These are phyloP conservation scores for Tarenaya hassleriana DNA, from an alignment of 345 rosid species.

Conservation along the genomic window DNA sequence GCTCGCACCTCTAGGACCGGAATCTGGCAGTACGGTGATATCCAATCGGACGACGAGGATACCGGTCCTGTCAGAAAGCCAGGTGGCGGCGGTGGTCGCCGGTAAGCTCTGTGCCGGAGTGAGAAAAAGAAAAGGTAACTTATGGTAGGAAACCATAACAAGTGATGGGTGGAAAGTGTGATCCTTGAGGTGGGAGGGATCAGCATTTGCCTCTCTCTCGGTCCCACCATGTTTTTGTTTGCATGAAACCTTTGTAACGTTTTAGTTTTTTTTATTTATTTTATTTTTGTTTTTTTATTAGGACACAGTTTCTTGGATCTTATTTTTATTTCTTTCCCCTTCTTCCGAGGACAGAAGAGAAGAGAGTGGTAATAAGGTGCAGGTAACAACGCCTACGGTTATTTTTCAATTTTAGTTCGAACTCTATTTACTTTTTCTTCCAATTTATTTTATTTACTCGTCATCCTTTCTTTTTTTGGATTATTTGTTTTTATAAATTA, in stretches of 20 bases:
- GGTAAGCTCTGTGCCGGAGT: slow-evolving; percentile 34
- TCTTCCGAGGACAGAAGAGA: no score
- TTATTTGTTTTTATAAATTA: no score
- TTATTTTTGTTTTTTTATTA: slow-evolving; percentile 5
- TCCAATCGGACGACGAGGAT: slow-evolving; percentile 92
- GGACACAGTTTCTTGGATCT: slow-evolving; percentile 11
- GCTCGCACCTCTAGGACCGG: slow-evolving; percentile 65
- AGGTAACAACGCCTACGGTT: no score
- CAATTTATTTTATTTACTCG: no score
- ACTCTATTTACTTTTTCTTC: no score
- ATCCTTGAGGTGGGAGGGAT: slow-evolving; percentile 19
- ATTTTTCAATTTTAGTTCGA: no score
- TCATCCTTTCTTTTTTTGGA: no score
- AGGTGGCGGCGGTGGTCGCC: slow-evolving; percentile 54
- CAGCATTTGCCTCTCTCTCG: slow-evolving; percentile 20
- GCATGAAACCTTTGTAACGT: slow-evolving; percentile 24
- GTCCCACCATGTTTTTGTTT: slow-evolving; percentile 3
- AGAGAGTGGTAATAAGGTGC: no score
- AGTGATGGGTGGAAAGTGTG: background rate
- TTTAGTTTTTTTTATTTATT: slow-evolving; percentile 10
- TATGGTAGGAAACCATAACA: background rate
- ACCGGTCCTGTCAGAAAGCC: slow-evolving; percentile 48
- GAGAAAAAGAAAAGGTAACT: background rate
- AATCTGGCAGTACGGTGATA: slow-evolving; percentile 93
- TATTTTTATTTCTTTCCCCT: no score